Conservation (phyloP, 139 green algal genomes). For the Dunaliella sp. region DNA sequence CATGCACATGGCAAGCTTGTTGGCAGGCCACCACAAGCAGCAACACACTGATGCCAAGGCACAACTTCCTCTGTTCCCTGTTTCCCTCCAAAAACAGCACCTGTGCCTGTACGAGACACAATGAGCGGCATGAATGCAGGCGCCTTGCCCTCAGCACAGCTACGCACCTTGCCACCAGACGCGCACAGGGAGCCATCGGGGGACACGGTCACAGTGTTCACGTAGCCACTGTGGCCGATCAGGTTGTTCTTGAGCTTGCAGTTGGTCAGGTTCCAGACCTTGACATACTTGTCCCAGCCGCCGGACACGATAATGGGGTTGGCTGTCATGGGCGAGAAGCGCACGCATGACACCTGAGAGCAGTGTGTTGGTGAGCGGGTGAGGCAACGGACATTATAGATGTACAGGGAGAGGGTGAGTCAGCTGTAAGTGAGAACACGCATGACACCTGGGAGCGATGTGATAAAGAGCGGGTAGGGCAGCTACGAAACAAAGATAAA, state of each 20-base stretch:
- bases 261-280: slow-evolving; percentile 98
- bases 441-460: too few species aligned
- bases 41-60: neutral
- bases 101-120: neutral
- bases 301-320: slow-evolving; percentile 98
- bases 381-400: too few species aligned
- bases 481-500: too few species aligned
- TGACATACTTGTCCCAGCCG: slow-evolving; percentile 97
- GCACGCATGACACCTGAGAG: slow-evolving; percentile 98
- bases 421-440: too few species aligned
- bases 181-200: slow-evolving; percentile 99
- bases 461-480: too few species aligned
- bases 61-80: neutral
- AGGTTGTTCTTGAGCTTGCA: slow-evolving; percentile 99
- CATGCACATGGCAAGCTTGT: too few species aligned
- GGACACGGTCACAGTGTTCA: slow-evolving; percentile 98
- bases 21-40: neutral
- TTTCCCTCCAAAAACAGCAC: neutral
- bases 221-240: slow-evolving; percentile 91
- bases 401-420: too few species aligned
- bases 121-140: neutral
- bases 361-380: too few species aligned
- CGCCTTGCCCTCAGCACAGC: neutral
- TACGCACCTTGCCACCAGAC: slow-evolving; percentile 86
- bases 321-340: slow-evolving; percentile 94